Conservation (phyloP, 2,329 filamentous ascomycete genomes). For the Cladorrhinum sp. region DNA sequence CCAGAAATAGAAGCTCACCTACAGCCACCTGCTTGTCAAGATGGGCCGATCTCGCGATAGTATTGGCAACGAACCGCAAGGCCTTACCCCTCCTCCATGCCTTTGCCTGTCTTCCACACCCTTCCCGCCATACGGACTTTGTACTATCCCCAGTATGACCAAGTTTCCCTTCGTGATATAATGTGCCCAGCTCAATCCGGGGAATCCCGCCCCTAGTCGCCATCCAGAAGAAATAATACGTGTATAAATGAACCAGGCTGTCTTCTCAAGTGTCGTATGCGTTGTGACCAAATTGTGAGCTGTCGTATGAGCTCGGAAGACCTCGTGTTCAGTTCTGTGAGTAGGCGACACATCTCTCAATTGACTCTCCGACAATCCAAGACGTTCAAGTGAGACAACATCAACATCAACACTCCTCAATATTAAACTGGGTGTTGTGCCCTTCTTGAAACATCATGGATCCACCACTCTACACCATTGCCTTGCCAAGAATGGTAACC, state of each 20-base stretch:
- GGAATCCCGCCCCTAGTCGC: not conserved
- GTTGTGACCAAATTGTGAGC: no score
- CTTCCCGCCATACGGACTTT: not conserved
- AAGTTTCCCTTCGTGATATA: not conserved
- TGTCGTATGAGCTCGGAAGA: not conserved
- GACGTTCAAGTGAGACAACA: no score
- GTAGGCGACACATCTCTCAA: no score
- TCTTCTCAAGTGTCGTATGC: not conserved
- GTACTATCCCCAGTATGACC: not conserved
- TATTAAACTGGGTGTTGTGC: no score
- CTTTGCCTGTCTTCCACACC: not conserved
- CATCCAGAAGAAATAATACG: no score
- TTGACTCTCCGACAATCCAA: no score
- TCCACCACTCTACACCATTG: not conserved
- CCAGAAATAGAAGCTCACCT: not conserved
- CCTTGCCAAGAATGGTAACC: not conserved
- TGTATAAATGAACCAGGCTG: not conserved
- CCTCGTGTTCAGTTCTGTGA: not conserved
- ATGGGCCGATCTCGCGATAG: not conserved
- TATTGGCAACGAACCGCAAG: not conserved
- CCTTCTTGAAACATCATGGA: not conserved
- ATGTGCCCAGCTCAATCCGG: not conserved
- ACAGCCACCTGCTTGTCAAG: not conserved
- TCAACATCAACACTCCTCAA: no score
- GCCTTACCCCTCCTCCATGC: not conserved